These are phyloP conservation scores for Cercis canadensis DNA, from an alignment of 306 rosid genomes.

Conservation along the genomic window DNA sequence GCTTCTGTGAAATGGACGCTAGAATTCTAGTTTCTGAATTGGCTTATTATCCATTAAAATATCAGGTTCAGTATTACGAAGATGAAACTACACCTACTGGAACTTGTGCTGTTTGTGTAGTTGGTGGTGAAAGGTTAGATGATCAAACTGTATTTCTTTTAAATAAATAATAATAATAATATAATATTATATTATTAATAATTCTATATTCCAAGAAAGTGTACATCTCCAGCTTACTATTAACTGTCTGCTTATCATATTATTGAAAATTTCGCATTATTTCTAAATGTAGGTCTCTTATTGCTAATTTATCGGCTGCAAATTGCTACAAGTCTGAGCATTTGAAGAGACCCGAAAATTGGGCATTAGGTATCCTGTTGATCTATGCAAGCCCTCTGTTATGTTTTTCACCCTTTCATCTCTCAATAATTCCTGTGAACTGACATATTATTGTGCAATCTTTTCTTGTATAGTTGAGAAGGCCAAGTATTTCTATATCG, in stretches of 20 bases:
- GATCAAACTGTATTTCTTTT: not conserved
- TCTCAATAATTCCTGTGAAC: conserved; percentile 5
- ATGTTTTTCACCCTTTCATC: conserved; percentile 14
- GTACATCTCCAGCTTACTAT: conserved; percentile 22
- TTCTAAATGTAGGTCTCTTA: conserved; percentile 70
- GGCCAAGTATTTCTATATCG: conserved; percentile 90
- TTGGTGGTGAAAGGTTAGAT: conserved; percentile 88
- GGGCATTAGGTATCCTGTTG: conserved; percentile 78
- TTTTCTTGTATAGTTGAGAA: conserved; percentile 71
- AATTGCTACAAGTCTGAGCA: conserved; percentile 93
- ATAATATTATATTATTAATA: no score
- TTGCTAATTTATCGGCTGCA: conserved; percentile 96
- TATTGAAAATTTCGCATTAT: conserved; percentile 12
- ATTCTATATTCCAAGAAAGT: conserved; percentile 3
- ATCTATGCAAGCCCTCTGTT: not conserved
- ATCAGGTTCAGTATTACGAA: conserved; percentile 87
- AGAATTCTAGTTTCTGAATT: conserved; percentile 5
- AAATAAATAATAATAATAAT: not conserved
- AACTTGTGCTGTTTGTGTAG: conserved; percentile 95
- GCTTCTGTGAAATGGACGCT: not conserved
- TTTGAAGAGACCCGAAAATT: conserved; percentile 82
- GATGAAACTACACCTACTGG: conserved; percentile 88
- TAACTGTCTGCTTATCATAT: not conserved
- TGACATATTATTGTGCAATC: conserved; percentile 29
- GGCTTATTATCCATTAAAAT: conserved; percentile 24